Base-by-base conservation (phyloP, 23 red algal species). In the Agarophyton chilense region DNA sequence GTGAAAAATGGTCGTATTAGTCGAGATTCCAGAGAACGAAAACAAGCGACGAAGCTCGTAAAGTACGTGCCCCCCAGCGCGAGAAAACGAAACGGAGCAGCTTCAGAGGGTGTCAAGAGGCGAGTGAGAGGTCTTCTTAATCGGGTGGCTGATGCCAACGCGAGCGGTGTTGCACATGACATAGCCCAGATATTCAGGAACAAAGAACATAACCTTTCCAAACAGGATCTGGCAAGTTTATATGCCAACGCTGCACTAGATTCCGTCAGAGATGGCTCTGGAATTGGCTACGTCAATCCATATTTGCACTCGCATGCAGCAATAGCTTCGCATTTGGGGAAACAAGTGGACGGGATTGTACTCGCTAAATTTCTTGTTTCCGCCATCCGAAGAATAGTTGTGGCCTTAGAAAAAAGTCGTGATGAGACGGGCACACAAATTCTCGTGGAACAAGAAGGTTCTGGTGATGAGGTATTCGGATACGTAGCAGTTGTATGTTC, bases 251-350 rank as follows among this genome's bases (percentile, higher is more conserved):
- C 52, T 21, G 58, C 76, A 40, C 39, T 91, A 25, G 74, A 81
- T 28, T 70, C 87, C 58, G 72, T 81, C 7, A 47, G 87, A 49
- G 87, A 81, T 67, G 87, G 74, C 29, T 81, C 73, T n/a, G 87
- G 74, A 38, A 36, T 78, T 22, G 74, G 52, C 31, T 57, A 81
- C n/a, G 62, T 91, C 39, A 91, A 81, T 52, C 87, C 87, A 0
- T 81, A 91, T 81, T 2, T 91, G 40, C 46, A 52, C 0, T 76
- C 87, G n/a, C 87, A 91, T 78, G 87, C 87, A 19, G 72, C 76
- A 36, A 81, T 91, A 70, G 76, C 63, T 52, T 72, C 87, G 17
- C 76, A 81, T 66, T 21, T 91, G 43, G 72, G 55, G 7, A 64
- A 45, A 18, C 52, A 61, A 52, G 66, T 91, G 35, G 74, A 81